Percentiles rank a stretch among this genome's conserved stretches.
These are phyloP conservation scores for Physcomitrellopsis africana DNA, from an alignment of 225 moss, liverwort and hornwort genomes.

Conservation along the genomic window DNA sequence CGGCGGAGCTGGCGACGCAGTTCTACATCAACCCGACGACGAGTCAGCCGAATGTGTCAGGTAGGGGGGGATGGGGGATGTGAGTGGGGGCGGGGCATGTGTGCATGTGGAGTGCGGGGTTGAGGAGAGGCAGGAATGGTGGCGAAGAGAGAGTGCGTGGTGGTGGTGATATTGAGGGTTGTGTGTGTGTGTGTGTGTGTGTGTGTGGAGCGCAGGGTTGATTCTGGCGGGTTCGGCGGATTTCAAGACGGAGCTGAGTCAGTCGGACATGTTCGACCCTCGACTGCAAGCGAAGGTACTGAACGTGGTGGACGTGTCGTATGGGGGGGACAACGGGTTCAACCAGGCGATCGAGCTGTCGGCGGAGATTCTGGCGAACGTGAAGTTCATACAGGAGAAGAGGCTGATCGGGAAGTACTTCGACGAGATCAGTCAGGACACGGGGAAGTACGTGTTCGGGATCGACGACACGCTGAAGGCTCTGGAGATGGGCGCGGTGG, in stretches of 20 bases:
- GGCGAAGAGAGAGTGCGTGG: not conserved
- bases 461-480: slow-evolving; percentile 92
- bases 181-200: slow-evolving; percentile 32
- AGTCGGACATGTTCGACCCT: slow-evolving; percentile 97
- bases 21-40: slow-evolving; percentile 90
- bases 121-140: not conserved
- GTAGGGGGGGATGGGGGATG: slow-evolving; percentile 25
- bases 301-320: slow-evolving; percentile 94
- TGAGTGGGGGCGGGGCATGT: not conserved
- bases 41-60: slow-evolving; percentile 91
- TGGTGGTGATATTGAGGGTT: slow-evolving; percentile 11
- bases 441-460: slow-evolving; percentile 93
- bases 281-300: slow-evolving; percentile 90
- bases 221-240: slow-evolving; percentile 94
- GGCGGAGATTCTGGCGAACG: slow-evolving; percentile 91
- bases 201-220: slow-evolving; percentile 55
- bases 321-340: slow-evolving; percentile 92
- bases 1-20: slow-evolving; percentile 90
- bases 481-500: slow-evolving; percentile 91
- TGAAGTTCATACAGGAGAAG: slow-evolving; percentile 96
- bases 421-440: slow-evolving; percentile 97
- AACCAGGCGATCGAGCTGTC: slow-evolving; percentile 95
- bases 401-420: slow-evolving; percentile 94
- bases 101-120: not conserved
- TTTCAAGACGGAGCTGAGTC: slow-evolving; percentile 95